phyloP scores from a whole-genome alignment of 495 filamentous ascomycete species.

The Penicillium pulvis region DNA sequence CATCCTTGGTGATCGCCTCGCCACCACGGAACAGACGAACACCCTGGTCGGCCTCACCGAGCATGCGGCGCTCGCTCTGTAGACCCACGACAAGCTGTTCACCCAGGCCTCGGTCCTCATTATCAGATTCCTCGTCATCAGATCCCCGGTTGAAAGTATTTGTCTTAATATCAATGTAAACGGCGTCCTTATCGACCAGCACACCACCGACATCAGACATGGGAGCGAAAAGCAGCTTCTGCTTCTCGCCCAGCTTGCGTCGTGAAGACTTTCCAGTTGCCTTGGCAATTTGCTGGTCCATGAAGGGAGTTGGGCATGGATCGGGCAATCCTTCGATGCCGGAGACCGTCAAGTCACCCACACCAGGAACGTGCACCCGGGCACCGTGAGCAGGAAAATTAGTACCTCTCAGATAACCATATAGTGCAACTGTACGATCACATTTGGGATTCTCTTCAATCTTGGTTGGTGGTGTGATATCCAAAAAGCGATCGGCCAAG shows the following conservation, averaged over 20 bases:
- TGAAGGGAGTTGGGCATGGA: conserved; percentile 90
- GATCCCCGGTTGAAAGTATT: conserved; percentile 74
- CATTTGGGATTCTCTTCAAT: conserved; percentile 86
- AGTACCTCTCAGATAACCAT: conserved; percentile 93
- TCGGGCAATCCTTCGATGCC: conserved; percentile 86
- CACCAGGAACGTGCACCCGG: conserved; percentile 86
- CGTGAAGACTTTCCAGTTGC: conserved; percentile 75
- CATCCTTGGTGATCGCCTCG: conserved; percentile 61
- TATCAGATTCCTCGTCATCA: conserved; percentile 52
- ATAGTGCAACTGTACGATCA: conserved; percentile 86
- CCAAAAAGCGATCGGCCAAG: conserved; percentile 88
- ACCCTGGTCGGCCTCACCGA: conserved; percentile 80
- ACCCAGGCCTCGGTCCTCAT: conserved; percentile 77
- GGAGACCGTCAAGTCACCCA: conserved; percentile 88
- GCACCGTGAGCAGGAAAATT: conserved; percentile 89
- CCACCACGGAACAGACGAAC: conserved; percentile 83
- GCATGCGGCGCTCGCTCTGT: conserved; percentile 76
- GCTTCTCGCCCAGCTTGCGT: conserved; percentile 85
- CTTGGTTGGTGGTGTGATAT: conserved; percentile 87
- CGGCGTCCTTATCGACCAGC: conserved; percentile 76
- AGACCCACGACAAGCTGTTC: conserved; percentile 91
- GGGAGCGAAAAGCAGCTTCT: conserved; percentile 91
- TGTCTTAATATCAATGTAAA: conserved; percentile 76
- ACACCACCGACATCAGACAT: conserved; percentile 98
- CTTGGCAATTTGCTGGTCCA: conserved; percentile 82